Evolutionary conservation across 129 eudicot species (phyloP).

Genomic region (Chrysanthemum makinoi): DNA sequence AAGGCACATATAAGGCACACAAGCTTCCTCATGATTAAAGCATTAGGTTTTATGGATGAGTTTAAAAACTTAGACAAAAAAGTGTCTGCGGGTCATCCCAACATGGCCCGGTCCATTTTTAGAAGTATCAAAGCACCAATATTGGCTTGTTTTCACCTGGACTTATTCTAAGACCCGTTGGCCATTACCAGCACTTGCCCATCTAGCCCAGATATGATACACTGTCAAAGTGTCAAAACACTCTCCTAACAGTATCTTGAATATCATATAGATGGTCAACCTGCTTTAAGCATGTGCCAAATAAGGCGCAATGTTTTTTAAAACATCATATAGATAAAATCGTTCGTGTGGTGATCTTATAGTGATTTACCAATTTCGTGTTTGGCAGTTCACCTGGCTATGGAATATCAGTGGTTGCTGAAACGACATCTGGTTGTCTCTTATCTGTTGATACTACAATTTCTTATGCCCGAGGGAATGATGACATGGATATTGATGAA

Average conservation of each 20-base stretch:
- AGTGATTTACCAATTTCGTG: not conserved
- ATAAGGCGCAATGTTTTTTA: not conserved
- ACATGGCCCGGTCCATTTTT: not conserved
- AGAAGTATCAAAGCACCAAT: no score
- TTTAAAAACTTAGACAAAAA: not conserved
- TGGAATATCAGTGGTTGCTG: constrained; percentile 90
- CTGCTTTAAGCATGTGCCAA: not conserved
- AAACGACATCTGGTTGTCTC: constrained; percentile 84
- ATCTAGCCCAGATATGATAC: not conserved
- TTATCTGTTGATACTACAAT: constrained; percentile 80
- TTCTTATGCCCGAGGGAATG: constrained; percentile 52
- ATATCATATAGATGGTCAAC: not conserved
- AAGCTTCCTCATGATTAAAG: not conserved
- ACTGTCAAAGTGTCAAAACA: no score
- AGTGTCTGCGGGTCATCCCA: not conserved
- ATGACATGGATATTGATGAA: constrained; percentile 65
- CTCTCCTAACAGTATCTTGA: not conserved
- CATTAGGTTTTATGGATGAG: no score
- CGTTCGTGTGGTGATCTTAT: constrained; percentile 1
- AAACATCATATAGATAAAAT: not conserved
- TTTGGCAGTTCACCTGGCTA: constrained; percentile 85
- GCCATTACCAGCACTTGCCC: not conserved
- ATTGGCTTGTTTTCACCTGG: not conserved
- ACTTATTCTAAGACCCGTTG: not conserved
- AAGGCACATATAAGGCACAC: not conserved